Base-by-base conservation (phyloP, 2,329 filamentous ascomycete species). In the Pyrenophora seminiperda region DNA sequence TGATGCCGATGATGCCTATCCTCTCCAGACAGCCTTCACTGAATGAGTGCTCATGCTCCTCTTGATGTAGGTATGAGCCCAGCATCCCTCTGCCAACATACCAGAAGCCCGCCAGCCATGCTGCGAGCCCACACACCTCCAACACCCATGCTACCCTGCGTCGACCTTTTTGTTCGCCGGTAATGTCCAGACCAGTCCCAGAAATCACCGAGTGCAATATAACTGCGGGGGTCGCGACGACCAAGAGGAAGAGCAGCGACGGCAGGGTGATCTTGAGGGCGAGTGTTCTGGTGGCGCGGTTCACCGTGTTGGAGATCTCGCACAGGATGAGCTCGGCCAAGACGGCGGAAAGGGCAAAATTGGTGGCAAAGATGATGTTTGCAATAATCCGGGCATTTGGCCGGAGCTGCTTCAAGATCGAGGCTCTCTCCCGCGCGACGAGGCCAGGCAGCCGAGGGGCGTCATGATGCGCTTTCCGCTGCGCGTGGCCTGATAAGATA, bases 1-100 rank as follows among this genome's bases (percentile, higher is more conserved):
- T 86, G 47, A 94, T 91, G 3, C 91, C 91, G 55, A 95, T 90
- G 32, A 96, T 87, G 10, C 90, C 91, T 19, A 96, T 85, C 36
- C 91, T 72, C 58, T 83, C 81, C 37, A 84, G 67, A 61, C 81
- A 83, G 24, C 80, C 81, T 61, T 84, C 80, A 38, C 77, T 80
- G 44, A 84, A 76, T 18, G 72, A 75, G 48, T 79, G 74, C 10
- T 74, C 61, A 37, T 74, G 69, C 48, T 77, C 61, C 55, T 75
- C 67, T 55, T 76, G 70, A 52, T 81, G 79, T 44, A 79, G 71
- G 65, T 81, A 81, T 37, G 69, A 75, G 46, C 73, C 79, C 41
- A 87, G 80, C 24, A 91, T 78, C 3, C 83, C 80, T 53, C 81
- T 79, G 2, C 89, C 89, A 19, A 91, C 73, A 52, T 83, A 88